Conservation (phyloP, 2,329 filamentous ascomycete genomes). For the Phialocephala subalpina region DNA sequence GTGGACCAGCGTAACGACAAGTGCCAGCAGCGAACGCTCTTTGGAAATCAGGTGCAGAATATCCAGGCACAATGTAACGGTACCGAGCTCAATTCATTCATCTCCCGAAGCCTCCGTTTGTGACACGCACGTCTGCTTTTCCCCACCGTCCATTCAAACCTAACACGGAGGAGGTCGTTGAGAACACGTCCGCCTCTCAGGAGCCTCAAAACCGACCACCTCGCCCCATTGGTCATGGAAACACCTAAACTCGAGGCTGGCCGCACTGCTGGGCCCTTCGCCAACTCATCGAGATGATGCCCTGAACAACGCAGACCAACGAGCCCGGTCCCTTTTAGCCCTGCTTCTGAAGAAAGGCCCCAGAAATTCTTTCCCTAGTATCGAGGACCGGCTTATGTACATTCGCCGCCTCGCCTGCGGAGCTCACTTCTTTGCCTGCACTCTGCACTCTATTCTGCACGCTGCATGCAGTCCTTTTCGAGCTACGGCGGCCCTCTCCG, state of each 20-base stretch:
- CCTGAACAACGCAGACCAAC: slow-evolving; percentile 17
- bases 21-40: neutral
- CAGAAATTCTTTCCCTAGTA: neutral
- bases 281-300: slow-evolving; percentile 13
- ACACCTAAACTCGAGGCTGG: slow-evolving; percentile 13
- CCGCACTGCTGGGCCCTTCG: neutral
- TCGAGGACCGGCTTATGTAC: neutral
- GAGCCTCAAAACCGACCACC: slow-evolving; percentile 26
- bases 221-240: slow-evolving; percentile 14
- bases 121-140: slow-evolving; percentile 21
- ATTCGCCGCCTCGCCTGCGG: slow-evolving; percentile 1
- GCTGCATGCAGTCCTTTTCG: neutral
- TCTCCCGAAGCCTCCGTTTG: slow-evolving; percentile 6
- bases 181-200: slow-evolving; percentile 21
- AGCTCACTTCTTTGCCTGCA: neutral
- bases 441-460: neutral
- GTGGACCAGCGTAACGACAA: neutral
- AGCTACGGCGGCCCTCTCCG: slow-evolving; percentile 9
- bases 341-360: slow-evolving; percentile 1
- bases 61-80: slow-evolving; percentile 23
- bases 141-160: neutral
- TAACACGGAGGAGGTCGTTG: slow-evolving; percentile 17
- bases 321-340: slow-evolving; percentile 3
- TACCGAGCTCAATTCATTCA: slow-evolving; percentile 7
- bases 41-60: neutral